Conservation (phyloP, 257 asterid species). For the Fraxinus pennsylvanica region DNA sequence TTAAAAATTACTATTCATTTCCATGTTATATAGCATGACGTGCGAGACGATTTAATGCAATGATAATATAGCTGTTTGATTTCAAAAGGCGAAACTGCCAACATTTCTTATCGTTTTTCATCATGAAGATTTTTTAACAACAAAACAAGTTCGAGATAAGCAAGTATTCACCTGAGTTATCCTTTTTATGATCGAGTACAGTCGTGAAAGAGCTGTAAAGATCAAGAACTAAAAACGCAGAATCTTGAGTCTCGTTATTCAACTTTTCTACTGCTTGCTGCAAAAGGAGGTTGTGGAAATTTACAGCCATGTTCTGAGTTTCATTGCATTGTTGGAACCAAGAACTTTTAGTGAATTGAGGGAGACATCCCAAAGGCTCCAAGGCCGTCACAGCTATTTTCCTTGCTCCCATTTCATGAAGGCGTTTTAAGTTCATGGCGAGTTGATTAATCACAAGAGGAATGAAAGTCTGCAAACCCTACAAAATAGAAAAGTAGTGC, state of each 20-base stretch:
- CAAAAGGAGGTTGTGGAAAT: constrained; percentile 56
- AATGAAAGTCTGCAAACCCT: constrained; percentile 61
- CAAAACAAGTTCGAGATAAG: not conserved
- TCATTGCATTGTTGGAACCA: constrained; percentile 65
- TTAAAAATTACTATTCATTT: too few species aligned
- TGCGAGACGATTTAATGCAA: too few species aligned
- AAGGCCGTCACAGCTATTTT: constrained; percentile 59
- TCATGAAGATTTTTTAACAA: not conserved
- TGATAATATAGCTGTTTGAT: too few species aligned
- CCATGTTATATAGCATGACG: too few species aligned
- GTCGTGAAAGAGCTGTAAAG: constrained; percentile 60
- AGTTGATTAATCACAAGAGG: constrained; percentile 59
- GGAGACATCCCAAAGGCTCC: constrained; percentile 86
- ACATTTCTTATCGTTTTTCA: too few species aligned
- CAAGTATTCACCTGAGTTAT: constrained; percentile 35
- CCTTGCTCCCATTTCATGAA: constrained; percentile 51
- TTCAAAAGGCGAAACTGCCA: too few species aligned
- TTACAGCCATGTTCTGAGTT: constrained; percentile 51
- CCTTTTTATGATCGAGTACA: constrained; percentile 40
- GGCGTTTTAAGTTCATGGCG: constrained; percentile 39
- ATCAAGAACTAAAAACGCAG: constrained; percentile 52
- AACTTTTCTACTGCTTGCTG: constrained; percentile 52
- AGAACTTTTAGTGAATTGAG: constrained; percentile 42
- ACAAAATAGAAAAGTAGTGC: not conserved
- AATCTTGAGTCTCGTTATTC: constrained; percentile 47